Evolutionary conservation across 2,329 filamentous ascomycete genomes (phyloP).

Genomic region (Cadophora malorum): DNA sequence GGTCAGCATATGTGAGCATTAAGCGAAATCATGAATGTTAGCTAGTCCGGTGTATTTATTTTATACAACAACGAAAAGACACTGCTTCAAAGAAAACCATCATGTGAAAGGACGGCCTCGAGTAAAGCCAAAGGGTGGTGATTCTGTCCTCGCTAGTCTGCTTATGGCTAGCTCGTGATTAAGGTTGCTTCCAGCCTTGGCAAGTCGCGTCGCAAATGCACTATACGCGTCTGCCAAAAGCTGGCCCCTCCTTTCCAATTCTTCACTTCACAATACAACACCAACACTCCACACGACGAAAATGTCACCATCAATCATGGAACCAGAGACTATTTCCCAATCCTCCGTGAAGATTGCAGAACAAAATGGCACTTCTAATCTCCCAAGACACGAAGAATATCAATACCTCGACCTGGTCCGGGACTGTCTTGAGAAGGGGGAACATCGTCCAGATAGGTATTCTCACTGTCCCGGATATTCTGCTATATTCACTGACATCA

Average conservation of each 20-base stretch:
- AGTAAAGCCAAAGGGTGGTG: no score
- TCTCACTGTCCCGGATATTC: constrained; percentile 6
- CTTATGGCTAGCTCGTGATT: not conserved
- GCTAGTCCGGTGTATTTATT: no score
- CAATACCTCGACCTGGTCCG: constrained; percentile 93
- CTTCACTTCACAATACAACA: not conserved
- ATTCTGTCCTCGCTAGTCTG: no score
- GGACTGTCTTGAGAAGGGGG: constrained; percentile 81
- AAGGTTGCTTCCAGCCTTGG: constrained; percentile 2
- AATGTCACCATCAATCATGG: constrained; percentile 36
- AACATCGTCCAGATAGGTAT: constrained; percentile 86
- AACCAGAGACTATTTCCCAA: constrained; percentile 27
- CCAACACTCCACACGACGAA: not conserved
- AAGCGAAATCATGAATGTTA: no score
- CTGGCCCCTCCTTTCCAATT: not conserved
- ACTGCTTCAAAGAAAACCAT: no score
- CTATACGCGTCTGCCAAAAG: constrained; percentile 19
- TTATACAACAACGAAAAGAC: no score
- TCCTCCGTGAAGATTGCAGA: constrained; percentile 16
- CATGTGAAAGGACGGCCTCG: no score
- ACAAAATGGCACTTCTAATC: not conserved
- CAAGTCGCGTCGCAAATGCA: constrained; percentile 17
- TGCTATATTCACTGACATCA: constrained; percentile 21
- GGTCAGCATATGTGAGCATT: no score
- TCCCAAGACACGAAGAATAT: constrained; percentile 75